Evolutionary conservation across 2,329 filamentous ascomycete genomes (phyloP).

Genomic region (Didymella pomorum): DNA sequence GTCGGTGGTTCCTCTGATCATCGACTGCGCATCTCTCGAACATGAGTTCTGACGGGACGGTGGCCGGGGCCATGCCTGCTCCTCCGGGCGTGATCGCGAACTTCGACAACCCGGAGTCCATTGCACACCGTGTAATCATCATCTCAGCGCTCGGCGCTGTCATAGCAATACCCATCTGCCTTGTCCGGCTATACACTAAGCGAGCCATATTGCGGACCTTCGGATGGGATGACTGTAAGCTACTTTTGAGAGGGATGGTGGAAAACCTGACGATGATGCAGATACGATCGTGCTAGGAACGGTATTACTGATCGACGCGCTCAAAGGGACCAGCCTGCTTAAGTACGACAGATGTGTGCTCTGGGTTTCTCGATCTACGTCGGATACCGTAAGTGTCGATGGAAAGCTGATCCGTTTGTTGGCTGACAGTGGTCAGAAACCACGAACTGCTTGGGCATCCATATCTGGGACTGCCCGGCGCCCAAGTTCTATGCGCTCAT

Average conservation of each 20-base stretch:
- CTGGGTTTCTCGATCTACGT: slow-evolving; percentile 24
- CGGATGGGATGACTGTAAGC: slow-evolving; percentile 26
- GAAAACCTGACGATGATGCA: slow-evolving; percentile 3
- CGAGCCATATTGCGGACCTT: slow-evolving; percentile 24
- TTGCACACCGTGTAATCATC: slow-evolving; percentile 27
- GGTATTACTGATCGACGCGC: slow-evolving; percentile 1
- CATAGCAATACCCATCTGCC: slow-evolving; percentile 23
- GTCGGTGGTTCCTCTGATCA: neutral
- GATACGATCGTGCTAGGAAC: slow-evolving; percentile 22
- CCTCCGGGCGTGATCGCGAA: slow-evolving; percentile 12
- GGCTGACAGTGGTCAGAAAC: slow-evolving; percentile 21
- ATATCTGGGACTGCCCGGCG: slow-evolving; percentile 25
- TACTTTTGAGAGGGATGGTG: neutral
- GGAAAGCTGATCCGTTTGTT: neutral
- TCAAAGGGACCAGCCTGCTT: neutral
- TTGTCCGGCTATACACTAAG: slow-evolving; percentile 26
- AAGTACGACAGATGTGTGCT: slow-evolving; percentile 18
- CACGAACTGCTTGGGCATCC: slow-evolving; percentile 26
- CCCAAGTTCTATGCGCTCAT: slow-evolving; percentile 23
- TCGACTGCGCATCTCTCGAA: neutral
- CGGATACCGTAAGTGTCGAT: slow-evolving; percentile 16
- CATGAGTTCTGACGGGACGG: slow-evolving; percentile 3
- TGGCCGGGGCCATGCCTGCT: slow-evolving; percentile 11
- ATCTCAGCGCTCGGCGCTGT: slow-evolving; percentile 21
- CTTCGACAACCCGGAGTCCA: slow-evolving; percentile 23